Evolutionary conservation across 2,329 filamentous ascomycete species (phyloP).

Genomic region (Sclerotiophoma versabilis): DNA sequence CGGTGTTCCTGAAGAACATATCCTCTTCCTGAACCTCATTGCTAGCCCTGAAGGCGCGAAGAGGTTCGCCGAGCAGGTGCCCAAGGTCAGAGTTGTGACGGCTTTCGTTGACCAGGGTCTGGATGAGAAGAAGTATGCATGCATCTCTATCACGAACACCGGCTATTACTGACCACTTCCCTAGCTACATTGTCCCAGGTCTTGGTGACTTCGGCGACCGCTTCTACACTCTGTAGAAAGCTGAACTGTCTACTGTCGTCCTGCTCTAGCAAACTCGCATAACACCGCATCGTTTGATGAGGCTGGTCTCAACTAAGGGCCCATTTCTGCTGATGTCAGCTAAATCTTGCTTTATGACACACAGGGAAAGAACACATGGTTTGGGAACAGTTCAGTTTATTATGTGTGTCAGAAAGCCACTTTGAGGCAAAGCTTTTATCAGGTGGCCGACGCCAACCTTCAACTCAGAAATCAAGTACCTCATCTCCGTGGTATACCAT

Average conservation of each 20-base stretch:
- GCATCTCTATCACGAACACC: neutral
- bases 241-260: neutral
- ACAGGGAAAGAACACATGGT: no score
- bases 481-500: conserved; percentile 31
- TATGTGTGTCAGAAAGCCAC: neutral
- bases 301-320: no score
- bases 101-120: conserved; percentile 97
- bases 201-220: conserved; percentile 95
- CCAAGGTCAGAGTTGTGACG: conserved; percentile 88
- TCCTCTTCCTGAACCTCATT: conserved; percentile 95
- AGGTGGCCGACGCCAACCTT: conserved; percentile 2
- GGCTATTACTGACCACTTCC: conserved; percentile 14
- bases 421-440: conserved; percentile 9
- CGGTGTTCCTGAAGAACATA: conserved; percentile 92
- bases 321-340: neutral
- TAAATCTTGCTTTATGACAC: no score
- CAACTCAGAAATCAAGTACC: conserved; percentile 7
- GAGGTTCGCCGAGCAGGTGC: conserved; percentile 88
- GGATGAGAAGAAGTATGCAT: conserved; percentile 90
- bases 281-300: neutral
- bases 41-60: conserved; percentile 93
- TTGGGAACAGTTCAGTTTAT: neutral
- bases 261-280: neutral
- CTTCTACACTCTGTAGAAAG: conserved; percentile 82
- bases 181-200: conserved; percentile 91